Evolutionary conservation across 2,329 filamentous ascomycete species (phyloP).

Genomic region (Claviceps monticola): DNA sequence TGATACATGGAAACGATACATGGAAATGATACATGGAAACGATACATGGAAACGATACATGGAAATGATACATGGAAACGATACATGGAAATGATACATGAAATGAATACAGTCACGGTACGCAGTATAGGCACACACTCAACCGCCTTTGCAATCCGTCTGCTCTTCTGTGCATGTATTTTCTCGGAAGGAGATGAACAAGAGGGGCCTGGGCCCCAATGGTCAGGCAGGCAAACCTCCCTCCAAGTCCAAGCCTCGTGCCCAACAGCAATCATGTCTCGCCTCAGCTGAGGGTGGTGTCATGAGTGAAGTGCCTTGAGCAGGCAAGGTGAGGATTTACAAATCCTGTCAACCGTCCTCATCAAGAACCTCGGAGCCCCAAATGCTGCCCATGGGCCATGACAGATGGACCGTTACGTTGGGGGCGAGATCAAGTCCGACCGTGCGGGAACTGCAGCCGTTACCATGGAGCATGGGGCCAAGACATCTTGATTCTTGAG

Average conservation of each 20-base stretch:
- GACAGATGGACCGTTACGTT: conserved; percentile 11
- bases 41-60: too few species aligned
- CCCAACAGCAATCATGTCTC: background rate
- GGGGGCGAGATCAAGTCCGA: conserved; percentile 11
- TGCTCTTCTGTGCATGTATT: conserved; percentile 26
- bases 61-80: too few species aligned
- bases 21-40: too few species aligned
- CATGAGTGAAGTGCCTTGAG: conserved; percentile 1
- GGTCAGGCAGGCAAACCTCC: background rate
- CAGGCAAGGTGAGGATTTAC: background rate
- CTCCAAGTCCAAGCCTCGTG: background rate
- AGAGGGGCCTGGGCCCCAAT: background rate
- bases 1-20: too few species aligned
- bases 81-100: too few species aligned
- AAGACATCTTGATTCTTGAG: conserved; percentile 1
- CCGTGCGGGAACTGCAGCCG: conserved; percentile 8
- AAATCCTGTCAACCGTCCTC: background rate
- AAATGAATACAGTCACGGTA: background rate
- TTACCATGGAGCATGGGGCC: conserved; percentile 7
- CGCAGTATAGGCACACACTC: background rate
- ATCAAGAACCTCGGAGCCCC: conserved; percentile 13
- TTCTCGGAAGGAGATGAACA: conserved; percentile 33
- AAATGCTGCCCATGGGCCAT: conserved; percentile 6
- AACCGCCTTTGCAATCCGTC: background rate
- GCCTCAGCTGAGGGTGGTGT: background rate